phyloP scores from a whole-genome alignment of 495 filamentous ascomycete species.

The Extremus antarcticus region DNA sequence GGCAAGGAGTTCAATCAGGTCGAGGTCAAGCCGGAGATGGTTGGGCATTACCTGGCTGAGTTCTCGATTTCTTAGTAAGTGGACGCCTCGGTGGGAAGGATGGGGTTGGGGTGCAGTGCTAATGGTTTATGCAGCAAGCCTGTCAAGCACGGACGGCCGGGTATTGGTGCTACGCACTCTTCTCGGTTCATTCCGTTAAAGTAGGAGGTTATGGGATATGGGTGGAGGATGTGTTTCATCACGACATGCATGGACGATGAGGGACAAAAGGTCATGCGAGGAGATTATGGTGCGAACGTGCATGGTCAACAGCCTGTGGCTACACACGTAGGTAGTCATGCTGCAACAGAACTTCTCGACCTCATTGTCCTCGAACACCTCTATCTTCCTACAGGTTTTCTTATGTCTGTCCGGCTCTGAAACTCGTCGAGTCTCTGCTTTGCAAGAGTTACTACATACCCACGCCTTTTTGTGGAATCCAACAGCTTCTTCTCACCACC shows the following conservation, averaged over 20 bases:
- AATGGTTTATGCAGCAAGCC: slow-evolving; percentile 60
- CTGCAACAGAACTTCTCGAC: not conserved
- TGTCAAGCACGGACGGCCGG: slow-evolving; percentile 99
- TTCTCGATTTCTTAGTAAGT: slow-evolving; percentile 99
- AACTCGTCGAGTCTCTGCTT: too few species aligned
- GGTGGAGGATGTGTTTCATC: not conserved
- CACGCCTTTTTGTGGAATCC: too few species aligned
- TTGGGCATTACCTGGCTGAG: slow-evolving; percentile 97
- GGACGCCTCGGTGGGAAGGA: not conserved
- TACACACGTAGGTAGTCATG: not conserved
- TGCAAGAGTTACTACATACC: too few species aligned
- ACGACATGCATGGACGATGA: not conserved
- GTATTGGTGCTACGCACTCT: slow-evolving; percentile 99
- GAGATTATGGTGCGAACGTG: not conserved
- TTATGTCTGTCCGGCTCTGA: not conserved
- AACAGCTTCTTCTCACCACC: too few species aligned
- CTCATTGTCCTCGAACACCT: not conserved
- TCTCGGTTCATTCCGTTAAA: slow-evolving; percentile 99
- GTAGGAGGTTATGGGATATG: slow-evolving; percentile 47
- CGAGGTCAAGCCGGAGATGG: slow-evolving; percentile 99
- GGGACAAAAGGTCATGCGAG: not conserved
- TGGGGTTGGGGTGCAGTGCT: not conserved
- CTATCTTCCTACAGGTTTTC: not conserved
- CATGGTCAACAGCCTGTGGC: not conserved
- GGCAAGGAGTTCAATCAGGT: slow-evolving; percentile 99